phyloP scores from a whole-genome alignment of 441 rosid species.

The Flueggea neowawraea region DNA sequence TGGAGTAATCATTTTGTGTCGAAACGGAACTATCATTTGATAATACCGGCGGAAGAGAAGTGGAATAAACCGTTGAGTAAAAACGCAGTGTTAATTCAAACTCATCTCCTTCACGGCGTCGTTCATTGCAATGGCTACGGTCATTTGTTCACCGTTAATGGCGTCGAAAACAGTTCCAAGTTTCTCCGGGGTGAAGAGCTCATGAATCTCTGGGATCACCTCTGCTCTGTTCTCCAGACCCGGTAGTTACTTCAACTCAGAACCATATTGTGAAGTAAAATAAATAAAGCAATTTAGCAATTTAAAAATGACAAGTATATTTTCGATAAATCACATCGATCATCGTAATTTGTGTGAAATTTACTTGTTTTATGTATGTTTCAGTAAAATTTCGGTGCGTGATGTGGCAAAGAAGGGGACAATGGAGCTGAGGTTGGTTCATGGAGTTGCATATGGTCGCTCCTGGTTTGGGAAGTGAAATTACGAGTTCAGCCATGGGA shows the following conservation, averaged over 20 bases:
- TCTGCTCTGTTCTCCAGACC: conserved; percentile 43
- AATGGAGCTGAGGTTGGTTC: conserved; percentile 55
- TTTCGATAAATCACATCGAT: too few relatives aligned
- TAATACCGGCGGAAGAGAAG: conserved; percentile 33
- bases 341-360: too few relatives aligned
- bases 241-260: conserved; percentile 16
- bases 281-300: too few relatives aligned
- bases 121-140: conserved; percentile 75
- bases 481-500: conserved; percentile 47
- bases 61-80: conserved; percentile 37
- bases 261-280: too few relatives aligned
- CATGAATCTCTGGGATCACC: conserved; percentile 57
- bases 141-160: conserved; percentile 48
- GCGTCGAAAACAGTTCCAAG: conserved; percentile 17
- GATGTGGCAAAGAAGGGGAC: conserved; percentile 39
- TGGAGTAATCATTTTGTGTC: conserved; percentile 70
- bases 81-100: conserved; percentile 20
- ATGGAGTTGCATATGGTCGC: conserved; percentile 55
- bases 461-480: conserved; percentile 73
- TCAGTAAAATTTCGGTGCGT: conserved; percentile 50
- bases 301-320: too few relatives aligned
- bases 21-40: conserved; percentile 50
- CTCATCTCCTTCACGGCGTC: conserved; percentile 49
- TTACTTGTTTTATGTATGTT: not conserved
- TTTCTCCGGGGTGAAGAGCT: conserved; percentile 29